Base-by-base conservation (phyloP, 768 basidiomycete species). In the Naganishia antarctica region DNA sequence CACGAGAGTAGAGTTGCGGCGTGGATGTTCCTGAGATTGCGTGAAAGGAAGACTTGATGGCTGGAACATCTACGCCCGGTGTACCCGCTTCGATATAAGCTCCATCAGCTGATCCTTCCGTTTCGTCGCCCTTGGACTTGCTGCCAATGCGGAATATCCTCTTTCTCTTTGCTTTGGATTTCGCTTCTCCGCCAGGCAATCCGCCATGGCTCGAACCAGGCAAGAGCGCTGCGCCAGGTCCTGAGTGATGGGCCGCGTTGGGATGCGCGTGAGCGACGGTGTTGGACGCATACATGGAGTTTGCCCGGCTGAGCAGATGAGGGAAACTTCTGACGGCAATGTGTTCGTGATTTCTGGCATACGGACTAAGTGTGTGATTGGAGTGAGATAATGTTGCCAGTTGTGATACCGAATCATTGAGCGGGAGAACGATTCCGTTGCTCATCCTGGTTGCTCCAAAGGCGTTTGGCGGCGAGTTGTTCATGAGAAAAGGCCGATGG, bases 281-380 rank as follows among this genome's bases (percentile, higher is more conserved):
- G 16, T 60, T 60, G 2, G 51, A 31, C 8, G 29, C 60, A 7
- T 60, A 26, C 50, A 60, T 23, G 15, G 67, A 49, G 23, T 63
- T 65, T 18, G 66, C 50, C 41, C 70, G 68, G 11, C 73, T 73
- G 23, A 64, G 63, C 11, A 77, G 45, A 57, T 76, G 88, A 0
- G 91, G 91, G 25, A 87, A 89, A 64, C 89, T 90, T 32, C 92
- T 84, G 13, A 96, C 91, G 0, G 92, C 90, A 75, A 94, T 93
- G 76, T 96, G 91, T 65, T 88, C 87, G 29, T 91, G 81, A 15
- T 87, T 86, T 60, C 91, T 85, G 6, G 93, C 96, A 76, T 94
- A 97, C 0, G 93, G 94, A 0, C 89, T 91, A 3, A 99, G 80
- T 0, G 94, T 99, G 72, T 96, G 94, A 71, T 96, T 91, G 1